Conservation (phyloP, 495 filamentous ascomycete species). For the Margaritispora aquatica region DNA sequence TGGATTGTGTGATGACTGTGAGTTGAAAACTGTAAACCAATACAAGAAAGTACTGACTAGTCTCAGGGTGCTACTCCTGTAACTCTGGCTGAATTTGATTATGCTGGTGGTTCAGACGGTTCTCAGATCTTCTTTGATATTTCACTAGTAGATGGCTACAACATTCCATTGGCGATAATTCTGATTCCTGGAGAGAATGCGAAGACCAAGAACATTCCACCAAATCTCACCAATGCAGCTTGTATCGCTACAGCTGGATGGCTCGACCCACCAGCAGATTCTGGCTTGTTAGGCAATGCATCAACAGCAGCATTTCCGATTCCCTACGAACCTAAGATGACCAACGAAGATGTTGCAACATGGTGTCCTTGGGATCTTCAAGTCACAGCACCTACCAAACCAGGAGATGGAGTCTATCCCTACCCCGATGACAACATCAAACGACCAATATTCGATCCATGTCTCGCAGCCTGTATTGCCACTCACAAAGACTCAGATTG, state of each 20-base stretch:
- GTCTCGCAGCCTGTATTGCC: slow-evolving; percentile 61
- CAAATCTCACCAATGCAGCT: slow-evolving; percentile 65
- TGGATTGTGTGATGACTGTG: slow-evolving; percentile 61
- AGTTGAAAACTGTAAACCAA: slow-evolving; percentile 23
- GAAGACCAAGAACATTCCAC: slow-evolving; percentile 50
- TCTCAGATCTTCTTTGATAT: slow-evolving; percentile 75
- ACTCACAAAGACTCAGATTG: slow-evolving; percentile 54
- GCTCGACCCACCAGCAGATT: slow-evolving; percentile 34
- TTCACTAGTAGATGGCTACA: slow-evolving; percentile 80
- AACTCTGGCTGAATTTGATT: slow-evolving; percentile 71
- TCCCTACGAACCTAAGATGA: slow-evolving; percentile 51
- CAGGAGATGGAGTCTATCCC: slow-evolving; percentile 63
- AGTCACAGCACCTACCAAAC: slow-evolving; percentile 52
- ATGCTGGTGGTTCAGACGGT: slow-evolving; percentile 48
- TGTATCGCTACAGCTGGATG: slow-evolving; percentile 62
- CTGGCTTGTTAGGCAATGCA: slow-evolving; percentile 26
- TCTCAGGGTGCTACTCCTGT: slow-evolving; percentile 53
- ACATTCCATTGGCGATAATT: slow-evolving; percentile 64
- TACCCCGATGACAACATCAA: slow-evolving; percentile 65
- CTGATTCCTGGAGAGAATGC: slow-evolving; percentile 49
- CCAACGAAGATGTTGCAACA: slow-evolving; percentile 38
- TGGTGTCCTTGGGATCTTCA: slow-evolving; percentile 81
- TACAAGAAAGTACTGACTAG: slow-evolving; percentile 14
- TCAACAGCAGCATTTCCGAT: slow-evolving; percentile 56
- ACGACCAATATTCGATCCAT: slow-evolving; percentile 66